Conservation (phyloP, 2,329 filamentous ascomycete genomes). For the Exophiala sideris region DNA sequence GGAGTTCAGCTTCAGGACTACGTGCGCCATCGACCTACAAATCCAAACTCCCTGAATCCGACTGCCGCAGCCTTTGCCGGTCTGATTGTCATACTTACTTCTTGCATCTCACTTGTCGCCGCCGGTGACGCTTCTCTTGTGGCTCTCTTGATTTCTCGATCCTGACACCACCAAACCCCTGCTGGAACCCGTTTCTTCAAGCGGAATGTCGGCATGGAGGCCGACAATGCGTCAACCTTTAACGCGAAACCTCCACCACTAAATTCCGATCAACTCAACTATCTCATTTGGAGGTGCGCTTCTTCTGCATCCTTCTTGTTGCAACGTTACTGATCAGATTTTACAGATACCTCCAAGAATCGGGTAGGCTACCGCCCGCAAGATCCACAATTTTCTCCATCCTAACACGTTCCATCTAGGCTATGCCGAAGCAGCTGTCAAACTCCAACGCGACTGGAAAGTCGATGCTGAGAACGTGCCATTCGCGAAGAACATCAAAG, state of each 20-base stretch:
- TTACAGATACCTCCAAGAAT: slow-evolving; percentile 53
- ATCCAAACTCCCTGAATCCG: too few relatives aligned
- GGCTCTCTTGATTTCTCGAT: slow-evolving; percentile 1
- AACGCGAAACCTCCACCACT: slow-evolving; percentile 39
- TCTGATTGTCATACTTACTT: too few relatives aligned
- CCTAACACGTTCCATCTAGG: slow-evolving; percentile 36
- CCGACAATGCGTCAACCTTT: slow-evolving; percentile 26
- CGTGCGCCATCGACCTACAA: too few relatives aligned
- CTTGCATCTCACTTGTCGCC: not conserved
- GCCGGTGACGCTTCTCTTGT: too few relatives aligned
- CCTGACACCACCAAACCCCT: slow-evolving; percentile 7
- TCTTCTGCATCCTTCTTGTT: not conserved
- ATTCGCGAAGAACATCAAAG: slow-evolving; percentile 58
- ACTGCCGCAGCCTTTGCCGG: too few relatives aligned
- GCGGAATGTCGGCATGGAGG: slow-evolving; percentile 30
- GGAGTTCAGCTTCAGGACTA: too few relatives aligned
- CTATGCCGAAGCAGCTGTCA: slow-evolving; percentile 58
- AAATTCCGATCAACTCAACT: slow-evolving; percentile 63
- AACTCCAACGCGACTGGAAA: slow-evolving; percentile 61
- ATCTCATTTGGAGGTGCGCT: slow-evolving; percentile 64
- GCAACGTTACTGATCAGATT: slow-evolving; percentile 19
- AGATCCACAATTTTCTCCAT: slow-evolving; percentile 27
- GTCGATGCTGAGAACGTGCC: slow-evolving; percentile 59
- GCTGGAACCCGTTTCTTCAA: slow-evolving; percentile 4
- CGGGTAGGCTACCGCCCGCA: slow-evolving; percentile 39